phyloP scores from a whole-genome alignment of 352 stramenopile species.

The Pseudoperonospora humuli region DNA sequence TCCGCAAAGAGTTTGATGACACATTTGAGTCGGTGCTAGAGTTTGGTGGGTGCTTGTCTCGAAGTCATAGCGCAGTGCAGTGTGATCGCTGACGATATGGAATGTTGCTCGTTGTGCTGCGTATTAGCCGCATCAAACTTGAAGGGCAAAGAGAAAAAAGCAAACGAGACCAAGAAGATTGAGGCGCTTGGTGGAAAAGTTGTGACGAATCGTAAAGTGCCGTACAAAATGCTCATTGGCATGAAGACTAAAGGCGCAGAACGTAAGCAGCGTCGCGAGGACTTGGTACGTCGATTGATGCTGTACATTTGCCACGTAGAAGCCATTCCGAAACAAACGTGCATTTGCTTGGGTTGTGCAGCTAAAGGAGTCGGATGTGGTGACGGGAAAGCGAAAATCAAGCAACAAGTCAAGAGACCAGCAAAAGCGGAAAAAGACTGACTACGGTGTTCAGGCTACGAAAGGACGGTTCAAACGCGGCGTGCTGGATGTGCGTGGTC shows the following conservation, averaged over 20 bases:
- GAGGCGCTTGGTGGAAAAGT: conserved; percentile 57
- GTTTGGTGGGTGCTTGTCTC: conserved; percentile 37
- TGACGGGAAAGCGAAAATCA: conserved; percentile 57
- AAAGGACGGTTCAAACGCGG: conserved; percentile 70
- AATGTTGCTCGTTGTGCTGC: background rate
- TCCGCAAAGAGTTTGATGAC: conserved; percentile 72
- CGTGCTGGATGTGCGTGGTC: conserved; percentile 54
- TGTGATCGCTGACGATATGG: background rate
- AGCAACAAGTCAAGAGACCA: conserved; percentile 34
- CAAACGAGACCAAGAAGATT: conserved; percentile 62
- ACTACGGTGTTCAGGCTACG: conserved; percentile 69
- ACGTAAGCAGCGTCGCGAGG: conserved; percentile 46
- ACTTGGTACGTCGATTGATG: conserved; percentile 31
- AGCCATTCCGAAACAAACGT: background rate
- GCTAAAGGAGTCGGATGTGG: conserved; percentile 60
- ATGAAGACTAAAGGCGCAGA: conserved; percentile 56
- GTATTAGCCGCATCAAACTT: conserved; percentile 37
- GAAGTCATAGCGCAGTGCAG: background rate
- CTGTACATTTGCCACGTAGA: background rate
- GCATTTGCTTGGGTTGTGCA: conserved; percentile 12
- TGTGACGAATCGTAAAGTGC: conserved; percentile 44
- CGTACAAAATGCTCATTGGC: conserved; percentile 68
- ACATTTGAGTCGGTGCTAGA: conserved; percentile 61
- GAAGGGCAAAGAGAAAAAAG: conserved; percentile 78
- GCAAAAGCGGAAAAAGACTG: conserved; percentile 60